Evolutionary conservation across 331 rosid genomes (phyloP).

Genomic region (Quercus phellos): DNA sequence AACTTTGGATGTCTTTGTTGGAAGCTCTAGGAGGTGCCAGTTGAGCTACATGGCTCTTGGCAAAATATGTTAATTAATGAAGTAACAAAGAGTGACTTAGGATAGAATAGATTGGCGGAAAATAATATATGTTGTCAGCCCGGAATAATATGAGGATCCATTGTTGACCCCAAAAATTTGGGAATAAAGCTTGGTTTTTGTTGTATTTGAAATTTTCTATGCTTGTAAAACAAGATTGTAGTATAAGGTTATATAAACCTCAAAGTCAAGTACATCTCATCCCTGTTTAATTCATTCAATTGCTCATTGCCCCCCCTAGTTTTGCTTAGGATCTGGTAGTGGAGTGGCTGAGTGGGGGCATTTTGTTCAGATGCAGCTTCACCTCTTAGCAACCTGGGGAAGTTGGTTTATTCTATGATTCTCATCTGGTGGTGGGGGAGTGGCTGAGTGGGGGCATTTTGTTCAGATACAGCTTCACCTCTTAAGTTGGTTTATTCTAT

Average conservation of each 20-base stretch:
- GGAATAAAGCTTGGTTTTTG: too few relatives aligned
- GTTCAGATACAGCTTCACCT: neutral
- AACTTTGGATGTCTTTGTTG: too few relatives aligned
- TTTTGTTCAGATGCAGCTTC: neutral
- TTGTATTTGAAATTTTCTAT: too few relatives aligned
- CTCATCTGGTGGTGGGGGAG: neutral
- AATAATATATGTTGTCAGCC: too few relatives aligned
- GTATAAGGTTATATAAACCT: neutral
- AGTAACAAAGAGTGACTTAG: too few relatives aligned
- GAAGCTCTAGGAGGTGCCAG: too few relatives aligned
- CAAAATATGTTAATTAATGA: too few relatives aligned
- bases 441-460: neutral
- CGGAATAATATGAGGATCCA: too few relatives aligned
- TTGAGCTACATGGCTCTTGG: too few relatives aligned
- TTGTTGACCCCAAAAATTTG: too few relatives aligned
- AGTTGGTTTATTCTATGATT: neutral
- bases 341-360: neutral
- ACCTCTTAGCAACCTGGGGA: neutral
- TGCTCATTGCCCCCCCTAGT: neutral
- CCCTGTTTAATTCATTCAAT: neutral
- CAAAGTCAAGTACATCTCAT: neutral
- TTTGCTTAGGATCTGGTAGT: neutral
- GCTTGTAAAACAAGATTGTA: neutral
- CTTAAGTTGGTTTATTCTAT: neutral
- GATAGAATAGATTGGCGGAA: too few relatives aligned